Percentiles rank a stretch among this genome's conserved stretches.
phyloP scores from a whole-genome alignment of 1,139 yeast species.

The Geotrichum carabidarum region DNA sequence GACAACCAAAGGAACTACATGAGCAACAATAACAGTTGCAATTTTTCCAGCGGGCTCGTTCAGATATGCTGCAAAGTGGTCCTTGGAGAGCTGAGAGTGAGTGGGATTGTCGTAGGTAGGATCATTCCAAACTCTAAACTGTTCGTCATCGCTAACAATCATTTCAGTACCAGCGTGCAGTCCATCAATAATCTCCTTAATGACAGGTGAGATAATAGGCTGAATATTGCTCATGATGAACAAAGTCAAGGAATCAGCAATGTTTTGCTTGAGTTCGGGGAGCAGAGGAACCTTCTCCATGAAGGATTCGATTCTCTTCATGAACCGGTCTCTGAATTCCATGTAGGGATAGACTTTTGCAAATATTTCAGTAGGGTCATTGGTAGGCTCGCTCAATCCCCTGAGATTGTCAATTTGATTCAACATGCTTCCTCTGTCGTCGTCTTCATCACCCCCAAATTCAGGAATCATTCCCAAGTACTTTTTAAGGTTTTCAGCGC shows the following conservation, averaged over 20 bases:
- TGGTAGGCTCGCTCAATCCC: neutral
- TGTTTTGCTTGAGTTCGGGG: conserved; percentile 23
- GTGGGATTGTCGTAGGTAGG: conserved; percentile 27
- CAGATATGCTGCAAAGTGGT: conserved; percentile 28
- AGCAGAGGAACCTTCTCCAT: conserved; percentile 26
- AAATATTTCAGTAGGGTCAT: conserved; percentile 16
- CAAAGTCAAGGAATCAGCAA: conserved; percentile 26
- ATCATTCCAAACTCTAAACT: conserved; percentile 28
- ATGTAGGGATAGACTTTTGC: conserved; percentile 25
- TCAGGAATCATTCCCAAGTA: conserved; percentile 18
- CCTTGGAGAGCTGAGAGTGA: conserved; percentile 30
- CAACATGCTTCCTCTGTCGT: conserved; percentile 9
- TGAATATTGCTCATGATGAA: conserved; percentile 28
- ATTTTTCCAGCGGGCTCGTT: conserved; percentile 45
- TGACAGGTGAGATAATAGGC: conserved; percentile 27
- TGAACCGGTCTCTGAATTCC: conserved; percentile 25
- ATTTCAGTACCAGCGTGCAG: conserved; percentile 25
- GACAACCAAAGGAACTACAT: conserved; percentile 48
- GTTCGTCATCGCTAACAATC: conserved; percentile 28
- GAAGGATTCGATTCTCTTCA: conserved; percentile 24
- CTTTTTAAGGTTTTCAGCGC: conserved; percentile 15
- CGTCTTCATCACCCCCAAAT: conserved; percentile 4
- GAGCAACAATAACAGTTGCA: conserved; percentile 48
- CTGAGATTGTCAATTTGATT: neutral
- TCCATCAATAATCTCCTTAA: conserved; percentile 22